Evolutionary conservation across 2,329 filamentous ascomycete species (phyloP).

Genomic region (Xylaria sp.): DNA sequence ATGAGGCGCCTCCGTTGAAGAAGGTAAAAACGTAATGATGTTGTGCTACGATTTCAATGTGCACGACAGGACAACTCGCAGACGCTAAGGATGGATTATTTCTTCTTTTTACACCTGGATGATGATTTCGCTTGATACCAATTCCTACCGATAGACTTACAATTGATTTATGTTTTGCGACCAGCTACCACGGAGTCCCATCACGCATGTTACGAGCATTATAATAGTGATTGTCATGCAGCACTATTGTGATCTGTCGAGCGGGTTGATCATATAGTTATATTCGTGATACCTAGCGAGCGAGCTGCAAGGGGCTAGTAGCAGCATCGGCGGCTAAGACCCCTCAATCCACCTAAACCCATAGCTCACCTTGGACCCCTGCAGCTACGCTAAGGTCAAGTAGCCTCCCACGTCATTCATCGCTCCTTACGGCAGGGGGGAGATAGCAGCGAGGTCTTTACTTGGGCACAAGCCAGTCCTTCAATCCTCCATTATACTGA

Average conservation of each 20-base stretch:
- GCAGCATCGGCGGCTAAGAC: not conserved
- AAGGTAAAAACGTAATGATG: slow-evolving; percentile 54
- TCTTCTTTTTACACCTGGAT: slow-evolving; percentile 1
- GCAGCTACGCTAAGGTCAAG: not conserved
- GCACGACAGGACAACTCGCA: not conserved
- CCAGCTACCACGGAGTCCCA: not conserved
- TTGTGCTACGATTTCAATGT: not conserved
- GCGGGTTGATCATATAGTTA: not conserved
- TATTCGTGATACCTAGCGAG: not conserved
- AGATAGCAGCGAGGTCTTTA: not conserved
- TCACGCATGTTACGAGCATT: not conserved
- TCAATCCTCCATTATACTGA: no score
- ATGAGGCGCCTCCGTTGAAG: slow-evolving; percentile 60
- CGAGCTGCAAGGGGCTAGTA: slow-evolving; percentile 1
- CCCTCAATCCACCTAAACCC: not conserved
- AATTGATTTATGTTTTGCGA: not conserved
- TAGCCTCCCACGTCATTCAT: not conserved
- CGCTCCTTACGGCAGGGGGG: no score
- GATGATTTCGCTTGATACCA: slow-evolving; percentile 34
- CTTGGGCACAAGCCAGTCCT: not conserved
- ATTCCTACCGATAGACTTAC: slow-evolving; percentile 5
- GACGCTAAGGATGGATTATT: not conserved
- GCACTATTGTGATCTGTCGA: not conserved
- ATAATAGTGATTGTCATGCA: not conserved
- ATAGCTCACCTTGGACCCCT: not conserved